These are phyloP conservation scores for Nitzschia putrida DNA, from an alignment of 108 stramenopile genomes.

Conservation along the genomic window DNA sequence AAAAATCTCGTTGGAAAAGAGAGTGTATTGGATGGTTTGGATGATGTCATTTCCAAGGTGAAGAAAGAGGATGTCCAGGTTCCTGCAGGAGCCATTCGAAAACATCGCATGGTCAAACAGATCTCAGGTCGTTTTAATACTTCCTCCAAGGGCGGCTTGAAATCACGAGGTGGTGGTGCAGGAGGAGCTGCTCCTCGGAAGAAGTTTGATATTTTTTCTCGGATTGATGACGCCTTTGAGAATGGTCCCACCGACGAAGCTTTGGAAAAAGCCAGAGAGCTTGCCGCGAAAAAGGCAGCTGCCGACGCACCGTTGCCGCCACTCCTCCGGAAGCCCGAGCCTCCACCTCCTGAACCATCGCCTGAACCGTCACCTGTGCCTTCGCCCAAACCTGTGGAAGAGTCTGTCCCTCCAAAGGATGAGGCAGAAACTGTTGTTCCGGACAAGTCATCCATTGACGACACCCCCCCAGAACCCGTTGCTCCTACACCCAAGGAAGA, in stretches of 20 bases:
- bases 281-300: constrained; percentile 18
- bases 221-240: constrained; percentile 34
- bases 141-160: neutral
- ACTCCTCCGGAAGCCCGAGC: neutral
- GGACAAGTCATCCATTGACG: neutral
- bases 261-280: constrained; percentile 22
- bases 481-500: neutral
- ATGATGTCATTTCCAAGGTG: constrained; percentile 11
- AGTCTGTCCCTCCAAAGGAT: neutral
- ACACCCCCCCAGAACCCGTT: neutral
- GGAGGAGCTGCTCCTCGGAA: neutral
- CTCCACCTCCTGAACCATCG: neutral
- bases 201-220: constrained; percentile 17
- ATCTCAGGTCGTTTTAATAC: constrained; percentile 13
- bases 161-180: too few relatives aligned
- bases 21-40: constrained; percentile 13
- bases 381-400: constrained; percentile 2
- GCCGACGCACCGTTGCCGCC: constrained; percentile 18
- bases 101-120: constrained; percentile 23
- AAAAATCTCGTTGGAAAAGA: constrained; percentile 7
- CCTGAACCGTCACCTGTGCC: constrained; percentile 1
- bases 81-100: constrained; percentile 25
- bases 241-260: constrained; percentile 27
- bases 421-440: neutral
- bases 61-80: constrained; percentile 26